phyloP scores from a whole-genome alignment of 2,329 filamentous ascomycete genomes.

The Penicillium oxalicum region DNA sequence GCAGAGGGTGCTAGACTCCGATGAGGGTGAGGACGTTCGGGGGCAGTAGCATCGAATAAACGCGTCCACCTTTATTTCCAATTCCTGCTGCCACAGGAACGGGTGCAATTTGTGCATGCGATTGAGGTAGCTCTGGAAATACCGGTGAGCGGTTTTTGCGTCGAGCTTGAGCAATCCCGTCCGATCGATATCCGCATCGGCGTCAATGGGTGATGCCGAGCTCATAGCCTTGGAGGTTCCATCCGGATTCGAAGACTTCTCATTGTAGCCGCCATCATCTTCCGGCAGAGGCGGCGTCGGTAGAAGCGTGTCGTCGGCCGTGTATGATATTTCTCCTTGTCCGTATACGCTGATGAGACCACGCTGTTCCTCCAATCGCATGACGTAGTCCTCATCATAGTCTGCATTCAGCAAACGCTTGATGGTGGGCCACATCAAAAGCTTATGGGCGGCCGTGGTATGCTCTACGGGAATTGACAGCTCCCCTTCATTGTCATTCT shows the following conservation, averaged over 20 bases:
- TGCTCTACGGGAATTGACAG: slow-evolving; percentile 77
- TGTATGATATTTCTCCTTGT: slow-evolving; percentile 66
- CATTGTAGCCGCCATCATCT: slow-evolving; percentile 5
- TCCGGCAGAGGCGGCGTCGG: slow-evolving; percentile 20
- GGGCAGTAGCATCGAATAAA: slow-evolving; percentile 48
- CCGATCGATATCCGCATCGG: slow-evolving; percentile 47
- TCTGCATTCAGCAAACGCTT: slow-evolving; percentile 54
- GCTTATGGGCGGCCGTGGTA: slow-evolving; percentile 78
- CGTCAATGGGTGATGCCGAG: slow-evolving; percentile 16
- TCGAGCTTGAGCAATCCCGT: slow-evolving; percentile 51
- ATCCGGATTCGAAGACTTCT: slow-evolving; percentile 4
- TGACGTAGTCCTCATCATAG: slow-evolving; percentile 65
- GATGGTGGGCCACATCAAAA: slow-evolving; percentile 69
- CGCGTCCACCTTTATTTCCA: slow-evolving; percentile 48
- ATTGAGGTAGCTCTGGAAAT: slow-evolving; percentile 52
- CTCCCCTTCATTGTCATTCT: slow-evolving; percentile 42
- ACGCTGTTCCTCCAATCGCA: slow-evolving; percentile 66
- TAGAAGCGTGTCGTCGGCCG: slow-evolving; percentile 44
- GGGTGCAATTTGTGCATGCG: slow-evolving; percentile 61
- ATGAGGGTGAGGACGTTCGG: slow-evolving; percentile 10
- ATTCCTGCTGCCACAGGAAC: slow-evolving; percentile 51
- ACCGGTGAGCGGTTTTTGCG: slow-evolving; percentile 43
- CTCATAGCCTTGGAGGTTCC: slow-evolving; percentile 4
- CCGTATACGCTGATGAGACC: slow-evolving; percentile 72
- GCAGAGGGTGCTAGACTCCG: slow-evolving; percentile 3